Evolutionary conservation across 2,329 filamentous ascomycete genomes (phyloP).

Genomic region (Pyrenophora teres): DNA sequence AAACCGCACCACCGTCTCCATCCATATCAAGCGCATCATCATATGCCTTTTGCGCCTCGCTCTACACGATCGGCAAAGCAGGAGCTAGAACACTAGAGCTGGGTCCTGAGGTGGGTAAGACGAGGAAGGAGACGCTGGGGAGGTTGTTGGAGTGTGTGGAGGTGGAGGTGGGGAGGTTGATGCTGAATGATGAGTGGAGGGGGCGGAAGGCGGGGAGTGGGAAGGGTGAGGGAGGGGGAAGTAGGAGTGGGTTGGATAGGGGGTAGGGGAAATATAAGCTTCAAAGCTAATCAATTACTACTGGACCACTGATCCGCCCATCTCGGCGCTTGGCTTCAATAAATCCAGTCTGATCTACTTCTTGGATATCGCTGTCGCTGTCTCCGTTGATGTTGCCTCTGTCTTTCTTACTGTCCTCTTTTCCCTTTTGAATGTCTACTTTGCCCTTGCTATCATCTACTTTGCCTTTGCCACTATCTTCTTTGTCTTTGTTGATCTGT

Average conservation of each 20-base stretch:
- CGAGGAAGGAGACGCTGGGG: slow-evolving; percentile 17
- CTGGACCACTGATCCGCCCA: too few relatives aligned
- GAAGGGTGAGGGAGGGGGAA: neutral
- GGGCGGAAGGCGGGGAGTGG: neutral
- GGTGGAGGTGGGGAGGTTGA: slow-evolving; percentile 14
- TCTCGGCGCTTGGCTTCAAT: too few relatives aligned
- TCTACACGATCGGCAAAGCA: slow-evolving; percentile 21
- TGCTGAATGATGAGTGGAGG: slow-evolving; percentile 3
- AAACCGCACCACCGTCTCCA: neutral
- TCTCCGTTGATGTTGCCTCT: too few relatives aligned
- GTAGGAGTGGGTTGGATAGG: too few relatives aligned
- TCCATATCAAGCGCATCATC: neutral
- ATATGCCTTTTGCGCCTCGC: slow-evolving; percentile 17
- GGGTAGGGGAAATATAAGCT: neutral
- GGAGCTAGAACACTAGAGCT: slow-evolving; percentile 18
- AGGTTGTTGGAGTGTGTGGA: slow-evolving; percentile 20
- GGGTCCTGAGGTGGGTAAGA: slow-evolving; percentile 21
- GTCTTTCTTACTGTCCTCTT: too few relatives aligned
- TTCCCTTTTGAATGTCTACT: too few relatives aligned
- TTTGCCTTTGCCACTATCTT: too few relatives aligned
- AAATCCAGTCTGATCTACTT: too few relatives aligned
- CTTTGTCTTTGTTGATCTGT: too few relatives aligned
- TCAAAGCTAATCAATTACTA: too few relatives aligned
- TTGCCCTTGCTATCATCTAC: too few relatives aligned
- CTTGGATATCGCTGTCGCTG: too few relatives aligned